phyloP scores from a whole-genome alignment of 306 rosid genomes.

The Senna tora region DNA sequence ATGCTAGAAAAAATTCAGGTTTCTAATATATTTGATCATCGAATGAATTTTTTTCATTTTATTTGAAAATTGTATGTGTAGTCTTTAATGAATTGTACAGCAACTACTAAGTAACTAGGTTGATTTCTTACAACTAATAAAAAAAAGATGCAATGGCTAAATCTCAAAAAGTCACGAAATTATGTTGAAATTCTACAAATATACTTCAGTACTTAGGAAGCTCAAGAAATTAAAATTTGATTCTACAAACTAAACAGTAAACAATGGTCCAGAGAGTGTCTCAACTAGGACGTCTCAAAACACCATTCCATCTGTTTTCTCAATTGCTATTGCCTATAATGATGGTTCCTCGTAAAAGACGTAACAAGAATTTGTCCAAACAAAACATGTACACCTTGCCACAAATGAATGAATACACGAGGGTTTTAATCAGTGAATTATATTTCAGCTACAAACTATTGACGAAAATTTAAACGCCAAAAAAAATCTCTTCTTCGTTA shows the following conservation, averaged over 20 bases:
- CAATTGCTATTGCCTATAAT: neutral
- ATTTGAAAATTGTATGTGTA: too few species aligned
- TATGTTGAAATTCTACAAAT: too few species aligned
- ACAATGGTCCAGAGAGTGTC: neutral
- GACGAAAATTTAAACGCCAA: constrained; percentile 36
- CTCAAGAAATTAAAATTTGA: neutral
- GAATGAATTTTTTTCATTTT: neutral
- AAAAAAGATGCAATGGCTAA: neutral
- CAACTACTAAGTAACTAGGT: neutral
- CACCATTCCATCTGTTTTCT: neutral
- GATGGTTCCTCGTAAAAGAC: neutral
- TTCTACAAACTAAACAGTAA: neutral
- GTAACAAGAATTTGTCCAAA: neutral
- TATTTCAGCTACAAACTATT: constrained; percentile 37
- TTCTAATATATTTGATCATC: neutral
- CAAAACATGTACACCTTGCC: neutral
- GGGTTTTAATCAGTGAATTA: constrained; percentile 28
- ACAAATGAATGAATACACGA: constrained; percentile 48
- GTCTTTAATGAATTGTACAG: neutral
- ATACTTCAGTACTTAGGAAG: too few species aligned
- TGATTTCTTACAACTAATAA: neutral
- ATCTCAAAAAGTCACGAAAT: too few species aligned
- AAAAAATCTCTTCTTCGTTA: constrained; percentile 36
- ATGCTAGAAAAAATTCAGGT: too few species aligned
- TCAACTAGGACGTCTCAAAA: too few species aligned